Evolutionary conservation across 768 basidiomycete species (phyloP), one percentile per base, ranked within the genome.

Genomic region (Hygrocybe coccinea): DNA sequence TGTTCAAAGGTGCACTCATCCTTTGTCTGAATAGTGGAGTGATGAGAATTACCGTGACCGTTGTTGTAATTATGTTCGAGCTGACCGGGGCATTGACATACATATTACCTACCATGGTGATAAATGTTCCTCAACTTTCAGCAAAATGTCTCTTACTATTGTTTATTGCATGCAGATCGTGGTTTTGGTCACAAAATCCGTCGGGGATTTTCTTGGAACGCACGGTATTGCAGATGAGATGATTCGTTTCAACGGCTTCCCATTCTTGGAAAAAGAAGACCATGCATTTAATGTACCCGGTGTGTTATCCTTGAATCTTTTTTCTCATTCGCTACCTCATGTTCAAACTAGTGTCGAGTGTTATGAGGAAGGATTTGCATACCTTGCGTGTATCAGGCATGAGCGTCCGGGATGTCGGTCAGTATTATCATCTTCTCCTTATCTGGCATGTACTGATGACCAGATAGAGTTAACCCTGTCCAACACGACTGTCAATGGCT

Each of bases 31-130:
- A 34, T 64, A 95, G 97, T 53, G 95, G 97, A 34, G 85, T 98
- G 52, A 99, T 97, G 82, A 82, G 95, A 62, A 90, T 98, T 56
- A 99, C 97, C 0, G 93, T 98, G 24, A 92, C 95, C 0, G 94
- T 99, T 5, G 97, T 98, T 7, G 97, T 98, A 35, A 95, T 99
- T 70, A 98, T 99, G 94, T 98, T 97, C 68, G 95, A 98, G 65
- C 78, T 99, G 17, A 99, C 97, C 3, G 97, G 97, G 11, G 95
- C 97, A 5, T 70, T 98, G 64, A 97, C 93, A 17, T 98, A 99
- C 66, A 95, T 98, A 61, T 73, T 99, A 24, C 97, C 97, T 5
- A 95, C 93, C 12, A 99, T 99, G 97, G 95, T 94, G 60, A 62
- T n/a, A 79, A 47, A 64, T 21, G 12, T 15, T 43, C 36, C 33